Evolutionary conservation across 768 basidiomycete species (phyloP).

Genomic region (Lactarius indigo): DNA sequence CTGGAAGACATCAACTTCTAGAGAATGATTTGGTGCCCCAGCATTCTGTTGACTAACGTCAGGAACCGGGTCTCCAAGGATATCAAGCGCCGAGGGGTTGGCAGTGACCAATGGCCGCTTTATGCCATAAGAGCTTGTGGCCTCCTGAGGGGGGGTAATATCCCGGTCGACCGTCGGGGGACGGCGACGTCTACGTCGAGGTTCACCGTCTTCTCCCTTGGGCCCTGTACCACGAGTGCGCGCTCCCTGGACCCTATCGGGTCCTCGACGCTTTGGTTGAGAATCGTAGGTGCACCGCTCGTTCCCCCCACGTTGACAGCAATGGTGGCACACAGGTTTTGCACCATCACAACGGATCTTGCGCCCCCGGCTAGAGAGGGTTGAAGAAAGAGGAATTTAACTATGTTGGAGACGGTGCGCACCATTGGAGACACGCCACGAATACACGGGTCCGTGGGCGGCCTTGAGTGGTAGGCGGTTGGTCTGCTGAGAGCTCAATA

Average conservation of each 20-base stretch:
- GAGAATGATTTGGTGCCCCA: neutral
- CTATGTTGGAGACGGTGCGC: constrained; percentile 25
- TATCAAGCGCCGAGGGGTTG: neutral
- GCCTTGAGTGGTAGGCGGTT: constrained; percentile 80
- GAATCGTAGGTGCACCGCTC: constrained; percentile 63
- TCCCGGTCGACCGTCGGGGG: constrained; percentile 3
- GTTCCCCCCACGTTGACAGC: constrained; percentile 44
- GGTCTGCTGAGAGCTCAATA: constrained; percentile 69
- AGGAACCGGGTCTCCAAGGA: neutral
- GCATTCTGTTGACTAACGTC: neutral
- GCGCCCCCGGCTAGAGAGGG: constrained; percentile 54
- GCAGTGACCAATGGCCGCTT: neutral
- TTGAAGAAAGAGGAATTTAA: constrained; percentile 1
- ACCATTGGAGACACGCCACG: constrained; percentile 80
- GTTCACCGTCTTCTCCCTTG: constrained; percentile 36
- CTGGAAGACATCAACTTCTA: neutral
- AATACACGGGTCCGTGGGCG: constrained; percentile 71
- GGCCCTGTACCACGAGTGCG: constrained; percentile 55
- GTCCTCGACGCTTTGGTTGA: constrained; percentile 73
- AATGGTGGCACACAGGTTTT: constrained; percentile 74
- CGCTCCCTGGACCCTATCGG: constrained; percentile 76
- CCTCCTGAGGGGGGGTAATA: neutral
- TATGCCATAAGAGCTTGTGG: constrained; percentile 4
- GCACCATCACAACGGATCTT: constrained; percentile 84
- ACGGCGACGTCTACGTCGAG: constrained; percentile 26